Conservation (phyloP, 768 basidiomycete genomes). For the Boletellus ananas region DNA sequence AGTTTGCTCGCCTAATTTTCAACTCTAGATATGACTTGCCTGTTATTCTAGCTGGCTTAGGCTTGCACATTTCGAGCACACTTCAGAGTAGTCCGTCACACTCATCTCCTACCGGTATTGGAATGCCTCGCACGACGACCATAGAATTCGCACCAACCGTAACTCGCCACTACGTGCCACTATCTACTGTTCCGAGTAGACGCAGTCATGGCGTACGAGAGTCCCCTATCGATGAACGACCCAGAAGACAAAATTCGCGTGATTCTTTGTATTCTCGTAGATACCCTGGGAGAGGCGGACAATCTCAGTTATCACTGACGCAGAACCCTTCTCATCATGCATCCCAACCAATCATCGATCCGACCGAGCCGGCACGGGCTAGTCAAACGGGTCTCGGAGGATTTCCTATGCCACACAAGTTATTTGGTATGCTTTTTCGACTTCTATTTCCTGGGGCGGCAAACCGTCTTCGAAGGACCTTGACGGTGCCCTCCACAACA, state of each 20-base stretch:
- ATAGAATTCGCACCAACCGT: slow-evolving; percentile 49
- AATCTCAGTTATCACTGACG: slow-evolving; percentile 15
- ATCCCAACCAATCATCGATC: slow-evolving; percentile 11
- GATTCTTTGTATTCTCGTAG: slow-evolving; percentile 14
- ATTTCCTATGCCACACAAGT: slow-evolving; percentile 65
- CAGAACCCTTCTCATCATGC: slow-evolving; percentile 14
- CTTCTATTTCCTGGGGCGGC: slow-evolving; percentile 62
- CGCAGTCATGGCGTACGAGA: slow-evolving; percentile 13
- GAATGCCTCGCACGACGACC: slow-evolving; percentile 42
- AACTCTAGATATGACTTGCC: background rate
- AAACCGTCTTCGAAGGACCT: slow-evolving; percentile 55
- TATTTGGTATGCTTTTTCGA: slow-evolving; percentile 47
- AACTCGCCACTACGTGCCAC: slow-evolving; percentile 23
- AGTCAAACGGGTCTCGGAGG: slow-evolving; percentile 61
- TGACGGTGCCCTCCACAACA: slow-evolving; percentile 72
- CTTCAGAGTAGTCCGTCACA: slow-evolving; percentile 5
- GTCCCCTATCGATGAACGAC: slow-evolving; percentile 3
- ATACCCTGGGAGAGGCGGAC: slow-evolving; percentile 7
- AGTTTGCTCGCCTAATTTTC: background rate
- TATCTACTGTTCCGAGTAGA: slow-evolving; percentile 26
- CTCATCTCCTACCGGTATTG: background rate
- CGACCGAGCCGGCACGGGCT: slow-evolving; percentile 5
- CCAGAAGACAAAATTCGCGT: slow-evolving; percentile 5
- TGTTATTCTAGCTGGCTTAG: slow-evolving; percentile 10
- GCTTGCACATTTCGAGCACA: background rate